Conservation (phyloP, 2,329 filamentous ascomycete species). For the Tolypocladium cylindrosporum region DNA sequence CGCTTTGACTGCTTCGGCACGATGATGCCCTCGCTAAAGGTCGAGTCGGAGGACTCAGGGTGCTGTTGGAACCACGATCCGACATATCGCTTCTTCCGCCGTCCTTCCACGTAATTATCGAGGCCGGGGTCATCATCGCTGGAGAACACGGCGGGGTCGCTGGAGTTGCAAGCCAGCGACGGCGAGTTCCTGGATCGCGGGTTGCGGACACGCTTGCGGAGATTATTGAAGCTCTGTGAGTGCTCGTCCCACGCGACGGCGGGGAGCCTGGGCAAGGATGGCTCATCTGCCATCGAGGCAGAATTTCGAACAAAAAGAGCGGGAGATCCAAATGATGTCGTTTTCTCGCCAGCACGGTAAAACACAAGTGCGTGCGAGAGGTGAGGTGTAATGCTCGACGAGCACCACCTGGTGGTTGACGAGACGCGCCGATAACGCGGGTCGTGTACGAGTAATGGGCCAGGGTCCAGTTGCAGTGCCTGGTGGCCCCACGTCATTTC, state of each 20-base stretch:
- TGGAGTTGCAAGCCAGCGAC: slow-evolving; percentile 43
- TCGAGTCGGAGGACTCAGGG: slow-evolving; percentile 38
- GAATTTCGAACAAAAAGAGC: neutral
- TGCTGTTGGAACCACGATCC: slow-evolving; percentile 60
- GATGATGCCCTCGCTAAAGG: slow-evolving; percentile 28
- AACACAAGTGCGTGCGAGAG: neutral
- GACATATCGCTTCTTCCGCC: slow-evolving; percentile 51
- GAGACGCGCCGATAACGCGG: neutral
- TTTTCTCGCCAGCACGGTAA: neutral
- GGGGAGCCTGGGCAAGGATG: slow-evolving; percentile 28
- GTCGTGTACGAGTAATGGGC: neutral
- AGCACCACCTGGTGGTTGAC: neutral
- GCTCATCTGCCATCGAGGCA: slow-evolving; percentile 28
- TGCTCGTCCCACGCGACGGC: slow-evolving; percentile 27
- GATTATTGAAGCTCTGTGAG: slow-evolving; percentile 27
- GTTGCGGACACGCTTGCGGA: slow-evolving; percentile 27
- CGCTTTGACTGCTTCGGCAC: slow-evolving; percentile 33
- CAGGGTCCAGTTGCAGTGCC: neutral
- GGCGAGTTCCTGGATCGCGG: slow-evolving; percentile 16
- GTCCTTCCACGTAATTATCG: slow-evolving; percentile 51
- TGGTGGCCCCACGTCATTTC: neutral
- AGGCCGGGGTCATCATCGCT: slow-evolving; percentile 60
- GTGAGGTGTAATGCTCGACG: neutral
- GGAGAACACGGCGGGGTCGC: slow-evolving; percentile 62
- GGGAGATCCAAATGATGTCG: neutral